Evolutionary conservation across 1,139 yeast genomes (phyloP), one percentile per base, ranked within the genome.

Genomic region (Blastobotrys apis): DNA sequence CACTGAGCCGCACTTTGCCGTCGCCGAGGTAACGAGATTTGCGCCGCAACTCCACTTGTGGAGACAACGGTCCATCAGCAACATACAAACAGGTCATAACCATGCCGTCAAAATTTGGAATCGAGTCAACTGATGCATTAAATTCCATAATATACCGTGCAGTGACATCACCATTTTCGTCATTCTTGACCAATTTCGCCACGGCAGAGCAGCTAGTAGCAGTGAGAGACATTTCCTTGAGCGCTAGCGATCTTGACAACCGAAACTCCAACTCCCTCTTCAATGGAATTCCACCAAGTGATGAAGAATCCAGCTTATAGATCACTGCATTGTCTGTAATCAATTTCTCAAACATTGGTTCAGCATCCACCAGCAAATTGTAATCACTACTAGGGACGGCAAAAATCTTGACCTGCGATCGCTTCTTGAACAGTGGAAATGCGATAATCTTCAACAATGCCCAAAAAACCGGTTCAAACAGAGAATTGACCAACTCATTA

Each of bases 221-320:
- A 9, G 25, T 19, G n/a, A 45, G 3, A 4, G 41, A 26, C 4
- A 26, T 30, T 19, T 41, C 48, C 19, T 35, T 42, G 29, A 45
- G 19, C 3, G 40, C 48, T n/a, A 38, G 16, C 8, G 43, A 34
- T 9, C 39, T 31, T n/a, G 23, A 35, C 4, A 45, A 9, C 10
- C 33, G 26, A 5, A 45, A 3, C n/a, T 32, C 41, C 17, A 45
- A 10, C 9, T 12, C 33, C 17, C 48, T 33, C 17, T 45, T 41
- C 23, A 41, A 21, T 8, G 45, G 48, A 23, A 41, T 31, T 9
- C 41, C 33, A 3, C 43, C 25, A 2, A 45, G 35, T 5, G 16
- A 19, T 6, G 15, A 26, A 1, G 39, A 17, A 9, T 8, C 2
- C 27, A 39, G 21, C 5, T 9, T 23, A 23, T 25, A 38, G 8